Percentiles rank a stretch among this genome's conserved stretches.
phyloP scores from a whole-genome alignment of 371 early-diverging fungal genomes.

The Mucor plumbeus region DNA sequence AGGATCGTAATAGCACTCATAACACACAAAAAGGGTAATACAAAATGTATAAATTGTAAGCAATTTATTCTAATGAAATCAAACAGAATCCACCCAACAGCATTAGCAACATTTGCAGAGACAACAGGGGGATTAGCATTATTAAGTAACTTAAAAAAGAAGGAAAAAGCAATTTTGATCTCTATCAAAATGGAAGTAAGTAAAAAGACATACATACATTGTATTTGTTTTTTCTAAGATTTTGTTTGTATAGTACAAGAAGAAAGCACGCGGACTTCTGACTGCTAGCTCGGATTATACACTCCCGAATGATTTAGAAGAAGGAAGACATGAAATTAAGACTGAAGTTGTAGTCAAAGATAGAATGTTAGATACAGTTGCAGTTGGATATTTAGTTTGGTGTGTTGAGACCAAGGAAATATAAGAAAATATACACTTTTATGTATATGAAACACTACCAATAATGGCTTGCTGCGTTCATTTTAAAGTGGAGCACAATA shows the following conservation, averaged over 20 bases:
- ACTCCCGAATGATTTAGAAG: conserved; percentile 21
- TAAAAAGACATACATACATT: background rate
- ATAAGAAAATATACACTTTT: conserved; percentile 8
- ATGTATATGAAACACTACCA: conserved; percentile 19
- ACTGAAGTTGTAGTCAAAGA: conserved; percentile 55
- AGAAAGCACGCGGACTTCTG: conserved; percentile 55
- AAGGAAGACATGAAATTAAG: conserved; percentile 33
- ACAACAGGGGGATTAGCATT: conserved; percentile 63
- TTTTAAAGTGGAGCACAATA: conserved; percentile 8
- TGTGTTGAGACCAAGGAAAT: conserved; percentile 31
- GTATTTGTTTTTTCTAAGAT: background rate
- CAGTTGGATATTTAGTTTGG: conserved; percentile 48
- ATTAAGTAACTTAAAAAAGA: conserved; percentile 44
- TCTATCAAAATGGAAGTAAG: conserved; percentile 62
- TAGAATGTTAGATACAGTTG: conserved; percentile 53
- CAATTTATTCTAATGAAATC: background rate
- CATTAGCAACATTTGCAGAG: conserved; percentile 66
- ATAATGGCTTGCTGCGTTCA: conserved; percentile 12
- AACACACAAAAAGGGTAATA: conserved; percentile 32
- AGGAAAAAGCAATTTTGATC: conserved; percentile 54
- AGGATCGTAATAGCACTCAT: conserved; percentile 36
- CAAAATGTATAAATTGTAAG: background rate
- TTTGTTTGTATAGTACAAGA: conserved; percentile 43
- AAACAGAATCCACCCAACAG: conserved; percentile 62
- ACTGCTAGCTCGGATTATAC: conserved; percentile 43